Evolutionary conservation across 1,284 basidiomycete species (phyloP), one percentile per base, ranked within the genome.

Genomic region (Ustilago sp.): DNA sequence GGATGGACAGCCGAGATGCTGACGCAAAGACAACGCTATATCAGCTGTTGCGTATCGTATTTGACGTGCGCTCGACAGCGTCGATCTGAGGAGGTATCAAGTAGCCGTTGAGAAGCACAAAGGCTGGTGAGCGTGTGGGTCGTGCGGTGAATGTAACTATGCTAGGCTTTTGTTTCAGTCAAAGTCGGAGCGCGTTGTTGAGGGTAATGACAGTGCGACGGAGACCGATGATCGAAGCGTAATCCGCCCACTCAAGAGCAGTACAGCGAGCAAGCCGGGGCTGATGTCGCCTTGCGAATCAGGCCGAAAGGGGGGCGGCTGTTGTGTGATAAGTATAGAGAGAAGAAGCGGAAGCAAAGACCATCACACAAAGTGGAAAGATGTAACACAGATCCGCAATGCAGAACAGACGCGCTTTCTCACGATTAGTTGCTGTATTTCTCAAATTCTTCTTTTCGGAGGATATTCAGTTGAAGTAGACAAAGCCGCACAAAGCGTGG

Each of bases 321-420:
- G 34, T 4, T 53, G 34, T 53, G 51, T 53, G 34, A 38, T 53
- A 28, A 28, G 23, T 28, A 38, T 53, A 17, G 51, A n/a, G 51
- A 53, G 15, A 53, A 53, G 51, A 36, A 53, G 51, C 51, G n/a
- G n/a, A 36, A n/a, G 7, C 51, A 53, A 38, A 53, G 51, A 53
- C 32, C 51, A 53, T 50, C 48, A 50, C 48, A 50, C 48, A 50
- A 50, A 23, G 28, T 50, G 48, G 15, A 28, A 8, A 45, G 43
- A 45, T 45, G 43, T 45, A 13, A 50, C 38, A 23, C 32, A 53
- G 51, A 53, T 53, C 34, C 51, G 35, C 51, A n/a, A 53, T 53
- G 51, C 51, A 38, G 51, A 53, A 34, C 51, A 38, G 51, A 53
- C 51, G 51, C 51, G 51, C 51, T 19, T 19, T 19, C 19, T 19